Conservation (phyloP, 495 filamentous ascomycete species). For the Penicillium egyptiacum region DNA sequence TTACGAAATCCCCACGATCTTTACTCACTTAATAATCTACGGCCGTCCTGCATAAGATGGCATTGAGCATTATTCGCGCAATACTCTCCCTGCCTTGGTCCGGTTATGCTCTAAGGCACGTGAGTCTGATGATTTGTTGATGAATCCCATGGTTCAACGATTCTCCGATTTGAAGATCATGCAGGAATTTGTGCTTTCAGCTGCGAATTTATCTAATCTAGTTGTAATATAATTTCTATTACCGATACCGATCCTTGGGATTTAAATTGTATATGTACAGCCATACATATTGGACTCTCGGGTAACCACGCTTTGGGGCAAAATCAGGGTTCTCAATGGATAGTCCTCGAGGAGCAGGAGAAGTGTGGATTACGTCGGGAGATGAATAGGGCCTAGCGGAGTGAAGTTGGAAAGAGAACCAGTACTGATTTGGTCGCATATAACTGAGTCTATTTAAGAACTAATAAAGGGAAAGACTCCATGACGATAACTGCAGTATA, state of each 20-base stretch:
- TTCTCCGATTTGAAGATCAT: conserved; percentile 12
- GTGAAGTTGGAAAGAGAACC: conserved; percentile 7
- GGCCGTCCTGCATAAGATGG: not conserved
- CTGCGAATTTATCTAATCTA: conserved; percentile 19
- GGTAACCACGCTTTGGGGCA: too few relatives aligned
- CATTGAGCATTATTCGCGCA: not conserved
- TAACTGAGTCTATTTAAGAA: conserved; percentile 24
- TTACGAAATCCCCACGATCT: conserved; percentile 31
- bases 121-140: conserved; percentile 18
- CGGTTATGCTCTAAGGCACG: not conserved
- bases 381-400: not conserved
- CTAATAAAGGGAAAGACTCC: conserved; percentile 24
- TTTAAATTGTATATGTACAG: not conserved
- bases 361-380: not conserved
- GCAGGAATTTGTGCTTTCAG: conserved; percentile 11
- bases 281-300: not conserved
- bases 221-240: conserved; percentile 34
- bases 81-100: not conserved
- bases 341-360: not conserved
- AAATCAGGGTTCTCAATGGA: not conserved
- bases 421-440: conserved; percentile 23
- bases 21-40: conserved; percentile 11
- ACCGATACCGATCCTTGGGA: not conserved
- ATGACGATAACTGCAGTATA: conserved; percentile 21
- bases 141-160: conserved; percentile 15